These are phyloP conservation scores for Uncinocarpus reesii DNA, from an alignment of 2,329 filamentous ascomycete genomes.

Conservation along the genomic window DNA sequence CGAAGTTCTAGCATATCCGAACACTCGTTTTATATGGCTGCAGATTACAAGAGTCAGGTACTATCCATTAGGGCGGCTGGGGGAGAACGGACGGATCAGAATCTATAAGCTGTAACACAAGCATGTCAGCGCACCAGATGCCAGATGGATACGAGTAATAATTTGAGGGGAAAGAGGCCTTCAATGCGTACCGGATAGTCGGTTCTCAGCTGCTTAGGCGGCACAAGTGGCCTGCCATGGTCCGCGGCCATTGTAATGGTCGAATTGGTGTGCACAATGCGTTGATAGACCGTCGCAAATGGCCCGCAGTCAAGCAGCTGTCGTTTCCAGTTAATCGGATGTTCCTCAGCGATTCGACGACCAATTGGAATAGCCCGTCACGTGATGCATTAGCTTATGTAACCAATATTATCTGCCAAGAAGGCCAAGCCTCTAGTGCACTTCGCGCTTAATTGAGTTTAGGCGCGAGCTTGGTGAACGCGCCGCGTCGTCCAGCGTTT, in stretches of 20 bases:
- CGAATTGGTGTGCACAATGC: conserved; percentile 5
- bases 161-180: conserved; percentile 4
- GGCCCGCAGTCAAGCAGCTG: conserved; percentile 1
- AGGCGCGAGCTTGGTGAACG: too few species aligned
- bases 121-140: conserved; percentile 10
- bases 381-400: background rate
- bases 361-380: background rate
- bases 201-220: conserved; percentile 68
- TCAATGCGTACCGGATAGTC: conserved; percentile 68
- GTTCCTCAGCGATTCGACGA: background rate
- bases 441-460: too few species aligned
- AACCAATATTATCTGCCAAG: too few species aligned
- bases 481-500: conserved; percentile 5
- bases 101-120: conserved; percentile 71
- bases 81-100: conserved; percentile 74
- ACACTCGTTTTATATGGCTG: conserved; percentile 82
- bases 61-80: background rate
- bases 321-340: background rate
- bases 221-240: conserved; percentile 44
- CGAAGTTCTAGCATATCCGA: conserved; percentile 72
- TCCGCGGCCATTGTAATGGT: conserved; percentile 29
- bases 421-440: too few species aligned
- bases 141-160: too few species aligned
- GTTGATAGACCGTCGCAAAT: background rate
- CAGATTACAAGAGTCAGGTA: background rate